Evolutionary conservation across 345 rosid species (phyloP), one percentile per base, ranked within the genome.

Genomic region (Firmiana major): DNA sequence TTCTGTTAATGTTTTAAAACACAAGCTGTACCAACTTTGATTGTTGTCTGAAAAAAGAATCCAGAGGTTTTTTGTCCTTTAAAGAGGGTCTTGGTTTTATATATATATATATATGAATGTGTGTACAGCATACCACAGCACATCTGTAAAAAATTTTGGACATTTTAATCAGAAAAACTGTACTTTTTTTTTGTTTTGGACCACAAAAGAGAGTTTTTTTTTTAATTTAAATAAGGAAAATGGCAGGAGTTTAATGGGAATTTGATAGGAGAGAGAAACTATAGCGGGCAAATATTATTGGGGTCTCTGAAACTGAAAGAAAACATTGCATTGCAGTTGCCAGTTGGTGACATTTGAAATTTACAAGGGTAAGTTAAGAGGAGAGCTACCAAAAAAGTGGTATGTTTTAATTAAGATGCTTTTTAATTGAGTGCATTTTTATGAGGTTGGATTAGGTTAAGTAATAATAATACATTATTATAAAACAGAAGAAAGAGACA

Each of bases 41-140:
- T 28, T 48, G 9, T 71, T 34, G 12, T 74, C 63, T 11, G 67
- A 43, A 26, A 22, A 13, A 6, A 12, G 0, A 57, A 57, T 0
- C 42, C 65, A 79, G 75, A 51, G 75, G 68, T 15, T 51, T 60
- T 59, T 71, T 66, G 58, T 36, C 79, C 80, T 71, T 43, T 15
- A 28, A 45, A 46, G 38, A 1, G 59, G 62, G 66, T 38, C 16
- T 51, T 53, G 62, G 62, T 31, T 71, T 71, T n/a, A n/a, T n/a
- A n/a, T n/a, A n/a, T n/a, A n/a, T n/a, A n/a, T n/a, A n/a, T n/a
- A n/a, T n/a, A n/a, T n/a, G n/a, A n/a, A n/a, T n/a, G n/a, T n/a
- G n/a, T n/a, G n/a, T n/a, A n/a, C n/a, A n/a, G 34, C 54, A 13
- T 0, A 67, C 17, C 3, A 45, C 34, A 31, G 19, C 22, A 13